Conservation (phyloP, 1,284 basidiomycete species). For the Porodaedalea pini region DNA sequence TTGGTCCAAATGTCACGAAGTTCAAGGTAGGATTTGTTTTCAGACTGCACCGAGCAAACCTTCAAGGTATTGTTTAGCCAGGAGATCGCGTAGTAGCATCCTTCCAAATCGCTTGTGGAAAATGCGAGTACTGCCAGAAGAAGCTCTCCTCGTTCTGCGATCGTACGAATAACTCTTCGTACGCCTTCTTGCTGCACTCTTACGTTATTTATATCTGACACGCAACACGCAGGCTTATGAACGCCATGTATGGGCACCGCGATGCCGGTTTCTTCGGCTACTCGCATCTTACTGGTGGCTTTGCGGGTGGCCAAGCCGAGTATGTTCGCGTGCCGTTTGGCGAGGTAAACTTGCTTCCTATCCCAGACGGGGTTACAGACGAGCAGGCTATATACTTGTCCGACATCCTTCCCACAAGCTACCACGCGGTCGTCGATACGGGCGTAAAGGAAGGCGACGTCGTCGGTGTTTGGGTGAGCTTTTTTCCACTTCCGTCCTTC, state of each 20-base stretch:
- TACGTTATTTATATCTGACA: conserved; percentile 4
- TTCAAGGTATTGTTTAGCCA: too few relatives aligned
- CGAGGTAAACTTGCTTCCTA: conserved; percentile 65
- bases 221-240: conserved; percentile 42
- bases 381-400: conserved; percentile 65
- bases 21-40: too few relatives aligned
- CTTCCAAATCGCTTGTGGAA: conserved; percentile 78
- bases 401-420: conserved; percentile 67
- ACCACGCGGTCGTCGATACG: conserved; percentile 68
- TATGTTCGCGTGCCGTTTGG: conserved; percentile 68
- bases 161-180: conserved; percentile 63
- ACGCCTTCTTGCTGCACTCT: conserved; percentile 16
- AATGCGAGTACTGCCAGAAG: conserved; percentile 70
- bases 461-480: conserved; percentile 59
- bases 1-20: conserved; percentile 61
- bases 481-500: not conserved
- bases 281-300: conserved; percentile 72
- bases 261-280: conserved; percentile 76
- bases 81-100: conserved; percentile 73
- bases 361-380: conserved; percentile 64
- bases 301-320: conserved; percentile 68
- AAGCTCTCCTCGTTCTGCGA: conserved; percentile 74
- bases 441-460: conserved; percentile 63
- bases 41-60: too few relatives aligned
- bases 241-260: conserved; percentile 64